Percentiles rank a stretch among this genome's conserved stretches.
Conservation (phyloP, 768 basidiomycete genomes). For the Mycena leptocephala region DNA sequence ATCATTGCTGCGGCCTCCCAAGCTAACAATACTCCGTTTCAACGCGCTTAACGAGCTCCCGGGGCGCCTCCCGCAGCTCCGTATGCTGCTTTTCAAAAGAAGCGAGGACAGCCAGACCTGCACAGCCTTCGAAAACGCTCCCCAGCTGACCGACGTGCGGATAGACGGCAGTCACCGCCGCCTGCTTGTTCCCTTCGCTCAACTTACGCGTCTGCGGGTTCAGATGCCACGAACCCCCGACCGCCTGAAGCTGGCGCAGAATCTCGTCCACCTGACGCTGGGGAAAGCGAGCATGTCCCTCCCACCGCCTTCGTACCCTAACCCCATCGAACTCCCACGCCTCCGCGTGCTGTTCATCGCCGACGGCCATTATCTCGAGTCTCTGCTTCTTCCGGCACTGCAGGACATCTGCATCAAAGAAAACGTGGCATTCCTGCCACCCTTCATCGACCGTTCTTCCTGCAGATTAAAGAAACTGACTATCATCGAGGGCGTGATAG, state of each 20-base stretch:
- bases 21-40: background rate
- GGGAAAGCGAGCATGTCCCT: conserved; percentile 8
- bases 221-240: conserved; percentile 15
- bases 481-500: background rate
- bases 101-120: conserved; percentile 18
- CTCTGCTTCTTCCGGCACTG: conserved; percentile 2
- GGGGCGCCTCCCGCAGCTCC: background rate
- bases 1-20: background rate
- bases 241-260: background rate
- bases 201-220: conserved; percentile 5
- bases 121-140: conserved; percentile 1
- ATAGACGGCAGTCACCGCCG: conserved; percentile 17
- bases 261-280: background rate
- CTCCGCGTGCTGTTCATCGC: background rate
- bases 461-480: conserved; percentile 1
- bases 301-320: background rate
- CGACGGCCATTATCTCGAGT: background rate
- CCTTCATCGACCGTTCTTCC: background rate
- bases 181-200: background rate
- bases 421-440: background rate
- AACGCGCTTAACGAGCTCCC: background rate
- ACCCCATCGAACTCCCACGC: background rate
- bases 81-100: background rate
- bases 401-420: conserved; percentile 10
- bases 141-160: conserved; percentile 6